Percentiles rank a stretch among this genome's conserved stretches.
phyloP scores from a whole-genome alignment of 2,329 filamentous ascomycete species.

The Fusarium aywerte region DNA sequence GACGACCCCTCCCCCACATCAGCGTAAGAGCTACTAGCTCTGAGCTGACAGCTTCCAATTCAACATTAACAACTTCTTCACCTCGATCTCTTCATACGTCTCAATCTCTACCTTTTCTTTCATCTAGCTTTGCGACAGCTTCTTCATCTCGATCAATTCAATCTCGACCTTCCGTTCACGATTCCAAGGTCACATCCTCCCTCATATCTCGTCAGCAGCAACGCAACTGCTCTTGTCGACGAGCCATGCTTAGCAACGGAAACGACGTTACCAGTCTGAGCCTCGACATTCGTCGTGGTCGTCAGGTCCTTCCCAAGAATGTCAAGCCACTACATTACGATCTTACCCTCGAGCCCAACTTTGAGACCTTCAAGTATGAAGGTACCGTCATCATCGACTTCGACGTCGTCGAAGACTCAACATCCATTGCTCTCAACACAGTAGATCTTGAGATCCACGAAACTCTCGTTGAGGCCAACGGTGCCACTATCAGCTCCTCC shows the following conservation, averaged over 20 bases:
- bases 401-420: slow-evolving; percentile 85
- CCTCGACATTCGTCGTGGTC: slow-evolving; percentile 51
- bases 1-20: slow-evolving; percentile 46
- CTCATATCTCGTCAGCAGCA: slow-evolving; percentile 36
- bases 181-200: slow-evolving; percentile 12
- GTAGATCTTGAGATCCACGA: slow-evolving; percentile 86
- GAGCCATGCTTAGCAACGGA: slow-evolving; percentile 47
- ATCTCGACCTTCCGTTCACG: background rate
- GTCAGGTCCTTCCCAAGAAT: slow-evolving; percentile 90
- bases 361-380: slow-evolving; percentile 86
- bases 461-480: slow-evolving; percentile 58
- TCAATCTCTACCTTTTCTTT: slow-evolving; percentile 11
- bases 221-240: slow-evolving; percentile 46
- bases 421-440: slow-evolving; percentile 86
- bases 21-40: slow-evolving; percentile 35
- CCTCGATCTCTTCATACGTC: background rate
- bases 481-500: slow-evolving; percentile 55
- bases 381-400: slow-evolving; percentile 88
- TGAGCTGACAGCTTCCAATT: slow-evolving; percentile 22
- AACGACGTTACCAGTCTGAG: slow-evolving; percentile 39
- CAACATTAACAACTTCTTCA: background rate
- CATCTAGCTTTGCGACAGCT: slow-evolving; percentile 11
- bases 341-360: slow-evolving; percentile 89
- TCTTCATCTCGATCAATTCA: background rate
- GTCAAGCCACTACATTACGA: slow-evolving; percentile 94